A percentile compares a stretch with the other conserved stretches of the same genome.
These are phyloP conservation scores for Cryptosporidium bovis DNA, from an alignment of 169 alveolate species.

Conservation along the genomic window DNA sequence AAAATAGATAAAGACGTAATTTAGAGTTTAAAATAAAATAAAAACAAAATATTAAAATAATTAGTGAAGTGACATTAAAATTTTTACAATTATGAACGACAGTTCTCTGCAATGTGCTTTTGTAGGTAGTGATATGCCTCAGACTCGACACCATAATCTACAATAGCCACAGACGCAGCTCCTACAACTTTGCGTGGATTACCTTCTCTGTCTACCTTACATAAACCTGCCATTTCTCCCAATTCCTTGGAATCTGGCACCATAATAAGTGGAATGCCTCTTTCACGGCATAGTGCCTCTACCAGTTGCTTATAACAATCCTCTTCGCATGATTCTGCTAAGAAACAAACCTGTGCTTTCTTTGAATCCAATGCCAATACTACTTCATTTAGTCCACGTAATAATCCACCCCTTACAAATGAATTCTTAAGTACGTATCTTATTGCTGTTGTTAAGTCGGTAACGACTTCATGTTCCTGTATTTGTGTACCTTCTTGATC, in stretches of 20 bases:
- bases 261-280: slow-evolving; percentile 90
- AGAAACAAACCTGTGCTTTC: slow-evolving; percentile 93
- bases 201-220: slow-evolving; percentile 94
- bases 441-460: slow-evolving; percentile 79
- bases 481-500: slow-evolving; percentile 68
- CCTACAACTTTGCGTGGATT: slow-evolving; percentile 94
- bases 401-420: slow-evolving; percentile 91
- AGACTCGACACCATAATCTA: slow-evolving; percentile 94
- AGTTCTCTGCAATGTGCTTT: slow-evolving; percentile 84
- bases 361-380: slow-evolving; percentile 93
- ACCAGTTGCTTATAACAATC: slow-evolving; percentile 94
- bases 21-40: neutral
- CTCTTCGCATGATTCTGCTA: slow-evolving; percentile 94
- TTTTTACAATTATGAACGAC: slow-evolving; percentile 47
- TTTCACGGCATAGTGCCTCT: slow-evolving; percentile 90
- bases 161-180: slow-evolving; percentile 95
- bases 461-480: slow-evolving; percentile 79
- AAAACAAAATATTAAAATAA: neutral
- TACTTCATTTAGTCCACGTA: slow-evolving; percentile 94
- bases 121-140: slow-evolving; percentile 91
- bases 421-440: slow-evolving; percentile 88
- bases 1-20: neutral
- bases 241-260: slow-evolving; percentile 93
- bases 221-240: slow-evolving; percentile 98
- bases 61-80: neutral